These are phyloP conservation scores for Tylopilus rubrobrunneus DNA, from an alignment of 768 basidiomycete genomes.

Conservation along the genomic window DNA sequence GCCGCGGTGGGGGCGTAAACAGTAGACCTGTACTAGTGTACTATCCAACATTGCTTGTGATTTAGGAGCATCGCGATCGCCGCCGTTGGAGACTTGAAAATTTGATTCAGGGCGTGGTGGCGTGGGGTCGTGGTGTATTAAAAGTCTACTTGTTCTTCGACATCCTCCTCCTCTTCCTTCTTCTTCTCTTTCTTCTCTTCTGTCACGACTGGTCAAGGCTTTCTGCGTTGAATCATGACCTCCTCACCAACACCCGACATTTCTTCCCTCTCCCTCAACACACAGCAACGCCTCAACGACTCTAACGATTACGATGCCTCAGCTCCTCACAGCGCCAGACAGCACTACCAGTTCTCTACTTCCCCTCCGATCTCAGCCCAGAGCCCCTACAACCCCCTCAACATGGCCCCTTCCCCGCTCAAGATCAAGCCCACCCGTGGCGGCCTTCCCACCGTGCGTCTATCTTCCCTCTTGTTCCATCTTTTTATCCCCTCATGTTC, in stretches of 20 bases:
- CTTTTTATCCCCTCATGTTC: conserved; percentile 23
- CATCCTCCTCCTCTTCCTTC: conserved; percentile 13
- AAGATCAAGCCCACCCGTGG: conserved; percentile 69
- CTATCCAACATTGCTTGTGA: too few relatives aligned
- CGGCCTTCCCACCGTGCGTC: conserved; percentile 70
- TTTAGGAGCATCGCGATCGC: conserved; percentile 2
- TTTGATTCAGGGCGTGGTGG: conserved; percentile 26
- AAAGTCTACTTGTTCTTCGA: not conserved
- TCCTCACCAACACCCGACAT: conserved; percentile 75
- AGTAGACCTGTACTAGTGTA: too few relatives aligned
- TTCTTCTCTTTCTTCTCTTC: conserved; percentile 12
- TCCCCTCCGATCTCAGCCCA: conserved; percentile 55
- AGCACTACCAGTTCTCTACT: conserved; percentile 70
- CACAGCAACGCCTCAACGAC: conserved; percentile 73
- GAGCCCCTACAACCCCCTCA: conserved; percentile 45
- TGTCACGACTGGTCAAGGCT: conserved; percentile 29
- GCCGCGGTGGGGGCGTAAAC: conserved; percentile 27
- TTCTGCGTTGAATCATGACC: conserved; percentile 55
- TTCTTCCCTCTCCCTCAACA: conserved; percentile 68
- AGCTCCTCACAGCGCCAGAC: conserved; percentile 44
- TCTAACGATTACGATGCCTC: conserved; percentile 78
- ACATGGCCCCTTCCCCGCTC: conserved; percentile 64
- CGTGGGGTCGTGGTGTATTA: conserved; percentile 28
- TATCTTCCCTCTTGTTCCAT: conserved; percentile 15
- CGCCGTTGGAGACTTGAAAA: not conserved